Conservation (phyloP, 352 stramenopile species). For the Blastocystis sp. region DNA sequence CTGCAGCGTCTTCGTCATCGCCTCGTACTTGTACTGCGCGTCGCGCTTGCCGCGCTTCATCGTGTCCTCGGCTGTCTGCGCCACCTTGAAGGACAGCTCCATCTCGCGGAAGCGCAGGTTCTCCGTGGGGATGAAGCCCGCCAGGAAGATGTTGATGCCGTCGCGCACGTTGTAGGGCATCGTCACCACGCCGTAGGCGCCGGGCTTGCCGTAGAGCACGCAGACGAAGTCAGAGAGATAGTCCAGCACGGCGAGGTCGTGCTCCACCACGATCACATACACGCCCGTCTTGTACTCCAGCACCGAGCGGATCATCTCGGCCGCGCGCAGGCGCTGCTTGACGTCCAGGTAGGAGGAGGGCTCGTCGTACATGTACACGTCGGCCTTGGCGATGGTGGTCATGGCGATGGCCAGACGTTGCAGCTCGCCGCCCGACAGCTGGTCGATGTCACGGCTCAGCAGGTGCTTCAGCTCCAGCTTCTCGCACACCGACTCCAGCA, state of each 20-base stretch:
- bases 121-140: constrained; percentile 97
- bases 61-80: constrained; percentile 86
- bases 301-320: constrained; percentile 93
- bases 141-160: constrained; percentile 99
- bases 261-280: constrained; percentile 98
- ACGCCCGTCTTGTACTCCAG: constrained; percentile 76
- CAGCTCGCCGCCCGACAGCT: constrained; percentile 94
- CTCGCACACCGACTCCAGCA: background rate
- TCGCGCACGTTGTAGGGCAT: constrained; percentile 98
- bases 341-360: constrained; percentile 98
- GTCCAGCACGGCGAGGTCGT: constrained; percentile 98
- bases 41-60: constrained; percentile 72
- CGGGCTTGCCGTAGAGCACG: constrained; percentile 94
- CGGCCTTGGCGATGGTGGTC: constrained; percentile 87
- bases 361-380: constrained; percentile 99
- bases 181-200: constrained; percentile 97
- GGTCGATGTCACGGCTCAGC: constrained; percentile 88
- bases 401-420: constrained; percentile 97
- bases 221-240: constrained; percentile 99
- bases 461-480: constrained; percentile 93
- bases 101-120: constrained; percentile 98
- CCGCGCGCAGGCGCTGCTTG: constrained; percentile 94
- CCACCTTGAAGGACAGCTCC: constrained; percentile 96
- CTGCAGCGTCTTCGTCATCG: constrained; percentile 97
- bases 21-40: constrained; percentile 86